Base-by-base conservation (phyloP, 805 yeast genomes). In the Hanseniaspora hatyaiensis region DNA sequence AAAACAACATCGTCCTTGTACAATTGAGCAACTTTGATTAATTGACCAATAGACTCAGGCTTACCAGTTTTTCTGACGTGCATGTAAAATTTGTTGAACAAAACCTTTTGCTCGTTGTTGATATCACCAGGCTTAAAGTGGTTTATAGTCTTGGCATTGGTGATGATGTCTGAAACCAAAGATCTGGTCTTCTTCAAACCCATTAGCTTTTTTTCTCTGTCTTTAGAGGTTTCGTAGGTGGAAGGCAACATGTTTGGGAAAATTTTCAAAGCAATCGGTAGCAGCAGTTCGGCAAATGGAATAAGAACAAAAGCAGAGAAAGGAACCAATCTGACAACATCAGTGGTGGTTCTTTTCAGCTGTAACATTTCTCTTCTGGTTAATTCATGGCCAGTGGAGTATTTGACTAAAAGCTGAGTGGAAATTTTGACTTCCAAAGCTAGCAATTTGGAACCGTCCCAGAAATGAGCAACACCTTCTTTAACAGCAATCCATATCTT, bases 211-310 rank as follows among this genome's bases (percentile, higher is more conserved):
- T 78, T 73, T 52, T 74, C 78, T 55, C 71, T 75, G 49, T 77
- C 82, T 34, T 67, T 68, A 49, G 69, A 70, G 12, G 82, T 74
- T 62, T 82, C 86, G 63, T 85, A 89, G 4, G 98, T 92, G 28
- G 96, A 86, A 5, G 98, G 98, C 49, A 89, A 71, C 57, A 89
- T 65, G 61, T 85, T 85, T 59, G 98, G 98, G 77, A 92, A 89
- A n/a, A 89, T 52, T 65, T 83, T 84, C 52, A 89, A 67, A 1
- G 96, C 96, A 33, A 89, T 65, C 0, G 98, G 98, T 42, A 89
- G 69, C 54, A 89, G 69, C 47, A 89, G 68, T 65, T 89, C 98
- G 3, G 97, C 97, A 67, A 89, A 89, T 34, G 98, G 98, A 40
- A 89, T 78, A 49, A 89, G 64, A 16, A 89, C 73, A 63, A 89